Evolutionary conservation across 2,329 filamentous ascomycete species (phyloP).

Genomic region (Ophiostoma ulmi): DNA sequence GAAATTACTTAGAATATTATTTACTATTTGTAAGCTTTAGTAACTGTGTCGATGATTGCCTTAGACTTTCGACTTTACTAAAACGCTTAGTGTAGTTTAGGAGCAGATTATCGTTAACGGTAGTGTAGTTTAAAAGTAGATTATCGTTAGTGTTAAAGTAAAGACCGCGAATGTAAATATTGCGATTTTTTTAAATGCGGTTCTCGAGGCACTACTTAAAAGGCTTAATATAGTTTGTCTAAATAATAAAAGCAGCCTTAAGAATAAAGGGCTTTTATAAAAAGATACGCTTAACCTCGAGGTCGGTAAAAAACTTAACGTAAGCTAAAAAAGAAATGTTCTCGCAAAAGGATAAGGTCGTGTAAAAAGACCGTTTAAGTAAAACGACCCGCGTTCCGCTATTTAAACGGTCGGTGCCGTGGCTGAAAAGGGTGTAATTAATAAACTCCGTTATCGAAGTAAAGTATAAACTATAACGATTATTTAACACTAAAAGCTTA

Average conservation of each 20-base stretch:
- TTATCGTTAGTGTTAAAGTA: slow-evolving; percentile 94
- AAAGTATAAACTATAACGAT: slow-evolving; percentile 62
- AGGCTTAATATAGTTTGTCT: slow-evolving; percentile 80
- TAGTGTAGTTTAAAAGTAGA: slow-evolving; percentile 57
- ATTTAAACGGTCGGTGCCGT: slow-evolving; percentile 45
- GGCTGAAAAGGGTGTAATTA: slow-evolving; percentile 60
- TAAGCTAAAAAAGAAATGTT: slow-evolving; percentile 37
- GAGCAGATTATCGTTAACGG: no score
- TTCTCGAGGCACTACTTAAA: slow-evolving; percentile 94
- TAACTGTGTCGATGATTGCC: slow-evolving; percentile 93
- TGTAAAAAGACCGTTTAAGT: slow-evolving; percentile 59
- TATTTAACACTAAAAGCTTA: slow-evolving; percentile 58
- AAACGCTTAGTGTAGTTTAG: slow-evolving; percentile 71
- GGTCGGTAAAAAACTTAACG: slow-evolving; percentile 44
- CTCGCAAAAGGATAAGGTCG: slow-evolving; percentile 61
- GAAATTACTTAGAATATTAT: slow-evolving; percentile 27
- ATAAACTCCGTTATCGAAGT: slow-evolving; percentile 57
- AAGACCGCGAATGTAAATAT: slow-evolving; percentile 96
- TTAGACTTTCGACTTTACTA: slow-evolving; percentile 91
- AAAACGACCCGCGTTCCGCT: slow-evolving; percentile 52
- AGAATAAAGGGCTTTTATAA: slow-evolving; percentile 79
- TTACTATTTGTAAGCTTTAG: slow-evolving; percentile 93
- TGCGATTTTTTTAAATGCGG: no score
- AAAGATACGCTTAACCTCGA: slow-evolving; percentile 58
- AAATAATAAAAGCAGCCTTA: slow-evolving; percentile 80